Evolutionary conservation across 2,329 filamentous ascomycete genomes (phyloP), one percentile per base, ranked within the genome.

Genomic region (Diaporthe vexans): DNA sequence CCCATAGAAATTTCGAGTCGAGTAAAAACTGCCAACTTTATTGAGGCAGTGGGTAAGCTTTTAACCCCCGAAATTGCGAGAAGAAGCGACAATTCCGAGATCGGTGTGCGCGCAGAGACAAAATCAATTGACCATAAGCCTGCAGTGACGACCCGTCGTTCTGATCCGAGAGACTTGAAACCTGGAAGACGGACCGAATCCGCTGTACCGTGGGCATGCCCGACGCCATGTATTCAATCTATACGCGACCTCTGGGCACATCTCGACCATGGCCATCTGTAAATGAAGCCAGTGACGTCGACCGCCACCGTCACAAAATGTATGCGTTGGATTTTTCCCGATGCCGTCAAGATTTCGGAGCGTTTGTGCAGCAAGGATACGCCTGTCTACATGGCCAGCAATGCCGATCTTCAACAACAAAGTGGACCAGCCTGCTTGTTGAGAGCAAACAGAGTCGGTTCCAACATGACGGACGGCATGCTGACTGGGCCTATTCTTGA

Each of bases 1-100:
- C 46, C 61, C 21, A 35, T 33, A 35, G 40, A 67, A 67, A 67
- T 48, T 51, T 67, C 61, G 61, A 67, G 19, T 21, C 26, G 15
- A 19, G 8, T 21, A n/a, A 51, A 37, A 9, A 7, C 29, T 19
- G n/a, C 61, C 46, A 37, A 67, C 58, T 51, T 52, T 52, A 19
- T 24, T 51, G 15, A 26, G 29, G 46, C 7, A 52, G 15, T 52
- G 29, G 46, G 46, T 67, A 67, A 67, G 46, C 1, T 10, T 67
- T 52, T 67, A 52, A 35, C 33, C 63, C 46, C 46, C 21, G 29
- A 52, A 37, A 52, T 52, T 52, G n/a, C 46, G 33, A 46, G 63
- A 46, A 19, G 46, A 52, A n/a, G 46, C 21, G 29, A 51, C 19
- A 24, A 51, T 67, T 35, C 61, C 61, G 61, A 52, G 46, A 67